Evolutionary conservation across 179 eudicot species (phyloP).

Genomic region (Camellia oleifera): DNA sequence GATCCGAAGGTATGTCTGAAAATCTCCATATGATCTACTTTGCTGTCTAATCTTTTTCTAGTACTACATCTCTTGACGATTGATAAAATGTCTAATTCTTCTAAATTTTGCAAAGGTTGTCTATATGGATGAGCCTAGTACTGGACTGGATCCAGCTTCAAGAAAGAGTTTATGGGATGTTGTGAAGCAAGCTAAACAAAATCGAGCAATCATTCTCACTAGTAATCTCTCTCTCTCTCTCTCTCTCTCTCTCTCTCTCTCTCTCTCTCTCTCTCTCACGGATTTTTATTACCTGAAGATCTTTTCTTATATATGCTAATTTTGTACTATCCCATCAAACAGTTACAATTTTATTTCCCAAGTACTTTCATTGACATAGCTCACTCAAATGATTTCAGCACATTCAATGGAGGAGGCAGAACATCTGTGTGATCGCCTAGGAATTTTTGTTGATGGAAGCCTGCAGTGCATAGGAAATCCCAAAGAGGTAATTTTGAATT

Average conservation of each 20-base stretch:
- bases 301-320: neutral
- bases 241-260: neutral
- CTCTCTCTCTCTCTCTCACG: neutral
- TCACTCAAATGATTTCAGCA: constrained; percentile 39
- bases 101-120: constrained; percentile 53
- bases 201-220: constrained; percentile 86
- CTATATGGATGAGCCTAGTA: constrained; percentile 96
- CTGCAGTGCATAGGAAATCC: constrained; percentile 93
- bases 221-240: constrained; percentile 36
- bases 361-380: constrained; percentile 1
- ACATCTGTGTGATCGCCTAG: constrained; percentile 82
- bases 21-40: neutral
- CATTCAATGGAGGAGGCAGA: constrained; percentile 99
- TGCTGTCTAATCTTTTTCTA: neutral
- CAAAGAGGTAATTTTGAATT: constrained; percentile 55
- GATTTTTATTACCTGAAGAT: neutral
- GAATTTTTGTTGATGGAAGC: constrained; percentile 86
- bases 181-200: constrained; percentile 79
- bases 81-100: constrained; percentile 4
- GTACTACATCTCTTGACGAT: neutral
- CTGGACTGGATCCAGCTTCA: constrained; percentile 96
- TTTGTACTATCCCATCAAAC: neutral
- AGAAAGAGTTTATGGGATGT: constrained; percentile 86
- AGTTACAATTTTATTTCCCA: neutral
- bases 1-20: constrained; percentile 65